Conservation (phyloP, 495 filamentous ascomycete genomes). For the Penicillium silybi region DNA sequence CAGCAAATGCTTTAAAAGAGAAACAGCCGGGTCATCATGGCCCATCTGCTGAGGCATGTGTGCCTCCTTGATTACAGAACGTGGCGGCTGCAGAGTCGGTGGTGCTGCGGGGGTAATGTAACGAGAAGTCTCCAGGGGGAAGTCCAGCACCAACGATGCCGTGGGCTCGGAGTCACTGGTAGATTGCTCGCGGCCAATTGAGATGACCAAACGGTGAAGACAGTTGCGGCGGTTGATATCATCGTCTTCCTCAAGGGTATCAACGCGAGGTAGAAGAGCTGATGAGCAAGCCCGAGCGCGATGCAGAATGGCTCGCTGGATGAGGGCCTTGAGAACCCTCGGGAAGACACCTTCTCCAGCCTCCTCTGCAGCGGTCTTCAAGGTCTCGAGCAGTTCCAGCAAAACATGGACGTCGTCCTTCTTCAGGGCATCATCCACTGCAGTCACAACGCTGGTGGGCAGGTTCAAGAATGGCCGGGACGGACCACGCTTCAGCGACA, state of each 20-base stretch:
- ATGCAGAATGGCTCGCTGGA: slow-evolving; percentile 78
- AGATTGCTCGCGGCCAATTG: slow-evolving; percentile 75
- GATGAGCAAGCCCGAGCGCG: slow-evolving; percentile 63
- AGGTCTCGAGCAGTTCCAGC: slow-evolving; percentile 52
- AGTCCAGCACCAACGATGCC: slow-evolving; percentile 44
- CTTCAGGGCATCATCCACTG: slow-evolving; percentile 72
- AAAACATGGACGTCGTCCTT: slow-evolving; percentile 65
- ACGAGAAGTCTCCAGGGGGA: slow-evolving; percentile 50
- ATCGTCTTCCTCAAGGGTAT: slow-evolving; percentile 74
- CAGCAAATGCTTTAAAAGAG: slow-evolving; percentile 69
- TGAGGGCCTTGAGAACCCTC: slow-evolving; percentile 66
- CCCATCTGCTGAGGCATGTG: slow-evolving; percentile 57
- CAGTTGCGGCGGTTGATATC: slow-evolving; percentile 94
- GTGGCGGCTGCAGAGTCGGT: slow-evolving; percentile 57
- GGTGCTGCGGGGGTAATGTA: slow-evolving; percentile 76
- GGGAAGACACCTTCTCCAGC: slow-evolving; percentile 46
- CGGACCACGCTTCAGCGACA: slow-evolving; percentile 65
- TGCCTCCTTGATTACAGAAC: slow-evolving; percentile 50
- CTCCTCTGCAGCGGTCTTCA: slow-evolving; percentile 50
- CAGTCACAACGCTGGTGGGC: slow-evolving; percentile 60
- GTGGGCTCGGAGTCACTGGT: slow-evolving; percentile 46
- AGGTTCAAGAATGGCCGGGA: slow-evolving; percentile 69
- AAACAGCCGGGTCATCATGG: slow-evolving; percentile 68
- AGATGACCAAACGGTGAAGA: slow-evolving; percentile 85
- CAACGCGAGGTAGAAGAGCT: slow-evolving; percentile 62